phyloP scores from a whole-genome alignment of 2,329 filamentous ascomycete species.

The Juglanconis sp. region DNA sequence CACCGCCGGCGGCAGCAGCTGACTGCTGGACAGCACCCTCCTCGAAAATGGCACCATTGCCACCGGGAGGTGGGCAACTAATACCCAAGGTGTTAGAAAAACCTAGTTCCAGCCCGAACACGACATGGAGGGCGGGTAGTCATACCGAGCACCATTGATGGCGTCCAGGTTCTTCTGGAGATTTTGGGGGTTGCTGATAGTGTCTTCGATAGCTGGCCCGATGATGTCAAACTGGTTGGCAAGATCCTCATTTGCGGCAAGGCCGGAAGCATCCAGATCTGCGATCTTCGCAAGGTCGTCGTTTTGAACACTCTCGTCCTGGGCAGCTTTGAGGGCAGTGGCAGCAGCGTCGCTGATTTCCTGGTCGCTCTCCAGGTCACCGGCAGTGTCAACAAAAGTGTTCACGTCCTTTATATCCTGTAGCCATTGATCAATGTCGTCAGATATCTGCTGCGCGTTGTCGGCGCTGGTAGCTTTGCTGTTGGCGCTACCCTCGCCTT shows the following conservation, averaged over 20 bases:
- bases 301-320: conserved; percentile 10
- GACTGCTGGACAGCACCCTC: conserved; percentile 14
- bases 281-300: neutral
- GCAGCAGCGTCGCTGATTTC: conserved; percentile 8
- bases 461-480: neutral
- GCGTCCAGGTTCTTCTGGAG: conserved; percentile 10
- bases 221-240: conserved; percentile 11
- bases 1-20: conserved; percentile 1
- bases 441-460: neutral
- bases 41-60: conserved; percentile 8
- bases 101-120: neutral
- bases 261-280: conserved; percentile 5
- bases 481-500: neutral
- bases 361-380: neutral
- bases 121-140: neutral
- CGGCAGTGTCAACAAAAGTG: conserved; percentile 10
- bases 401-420: conserved; percentile 7
- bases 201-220: conserved; percentile 10
- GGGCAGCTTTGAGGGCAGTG: conserved; percentile 6
- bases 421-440: conserved; percentile 6
- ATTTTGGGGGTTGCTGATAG: conserved; percentile 10
- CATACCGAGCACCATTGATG: conserved; percentile 15
- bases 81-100: neutral
- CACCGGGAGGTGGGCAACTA: conserved; percentile 8
- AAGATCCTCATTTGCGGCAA: neutral